These are phyloP conservation scores for Pseudocercospora musae DNA, from an alignment of 2,329 filamentous ascomycete species.

Conservation along the genomic window DNA sequence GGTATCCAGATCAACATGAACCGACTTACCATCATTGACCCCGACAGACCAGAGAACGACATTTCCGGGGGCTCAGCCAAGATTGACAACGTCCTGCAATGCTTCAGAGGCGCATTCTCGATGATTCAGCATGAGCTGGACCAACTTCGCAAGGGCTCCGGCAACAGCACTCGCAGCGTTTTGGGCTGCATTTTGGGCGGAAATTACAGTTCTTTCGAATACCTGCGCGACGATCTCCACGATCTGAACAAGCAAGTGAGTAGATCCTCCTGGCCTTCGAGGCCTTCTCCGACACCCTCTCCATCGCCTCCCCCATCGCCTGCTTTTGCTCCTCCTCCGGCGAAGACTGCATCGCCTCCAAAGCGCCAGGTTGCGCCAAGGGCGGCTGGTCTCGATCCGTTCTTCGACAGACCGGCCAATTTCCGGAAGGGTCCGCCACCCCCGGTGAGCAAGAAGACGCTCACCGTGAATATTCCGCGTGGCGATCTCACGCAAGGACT, in stretches of 20 bases:
- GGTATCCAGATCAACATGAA: constrained; percentile 52
- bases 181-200: constrained; percentile 70
- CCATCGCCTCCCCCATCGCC: not conserved
- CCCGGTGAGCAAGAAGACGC: not conserved
- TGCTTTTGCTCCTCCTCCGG: not conserved
- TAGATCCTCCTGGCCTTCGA: not conserved
- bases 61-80: constrained; percentile 82
- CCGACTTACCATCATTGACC: constrained; percentile 85
- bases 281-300: not conserved
- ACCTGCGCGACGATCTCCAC: constrained; percentile 7
- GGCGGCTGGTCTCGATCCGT: not conserved
- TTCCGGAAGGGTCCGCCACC: not conserved
- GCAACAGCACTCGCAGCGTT: constrained; percentile 51
- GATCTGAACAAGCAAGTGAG: constrained; percentile 2
- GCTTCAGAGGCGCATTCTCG: constrained; percentile 65
- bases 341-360: not conserved
- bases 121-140: constrained; percentile 43
- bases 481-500: not conserved
- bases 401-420: not conserved
- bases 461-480: not conserved
- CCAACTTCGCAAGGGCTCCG: constrained; percentile 40
- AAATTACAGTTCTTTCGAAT: constrained; percentile 69
- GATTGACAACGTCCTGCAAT: constrained; percentile 62
- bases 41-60: constrained; percentile 80
- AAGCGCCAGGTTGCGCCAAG: not conserved